Evolutionary conservation across 2,329 filamentous ascomycete genomes (phyloP), one percentile per base, ranked within the genome.

Genomic region (Calonectria pteridis): DNA sequence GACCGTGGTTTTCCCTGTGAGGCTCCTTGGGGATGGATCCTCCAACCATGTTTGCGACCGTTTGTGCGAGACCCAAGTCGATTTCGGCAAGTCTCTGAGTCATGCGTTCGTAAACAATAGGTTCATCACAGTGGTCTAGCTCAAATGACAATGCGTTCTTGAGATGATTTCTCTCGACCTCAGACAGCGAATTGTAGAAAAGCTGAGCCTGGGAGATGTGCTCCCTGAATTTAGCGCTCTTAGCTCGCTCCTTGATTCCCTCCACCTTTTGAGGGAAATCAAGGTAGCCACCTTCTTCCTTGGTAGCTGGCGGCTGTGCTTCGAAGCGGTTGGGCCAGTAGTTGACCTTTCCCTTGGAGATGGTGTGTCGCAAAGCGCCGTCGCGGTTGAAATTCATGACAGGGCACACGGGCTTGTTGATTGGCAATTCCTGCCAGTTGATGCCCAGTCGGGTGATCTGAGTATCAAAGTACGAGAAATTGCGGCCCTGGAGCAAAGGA

Each of bases 91-190:
- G 86, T 1, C 94, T 91, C 75, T 91, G 84, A 1, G 90, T 90
- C 83, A 96, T 89, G 33, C 93, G 90, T 75, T 93, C 90, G 83
- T 95, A 96, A 0, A 97, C 94, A 13, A 94, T 83, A 0, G 92
- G 90, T 51, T 97, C 94, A 28, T 96, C 94, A 81, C 94, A 97
- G 83, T 96, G 94, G 80, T 95, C 94, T 1, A 97, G 86, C 84
- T 95, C 93, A 81, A 95, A 95, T 1, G 93, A 91, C 64, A 95
- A 90, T 0, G 92, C 93, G 78, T 94, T 93, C 83, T 93, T 87
- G 23, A 95, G 80, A 80, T 94, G 93, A 75, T 94, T 90, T 84
- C 94, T 92, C 84, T 96, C 94, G 4, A 91, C 86, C 0, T 88
- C 84, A 0, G 91, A 90, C 77, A 96, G 84, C 20, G 93, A 95